A percentile compares a stretch with the other conserved stretches of the same genome.
Evolutionary conservation across 2,329 filamentous ascomycete species (phyloP).

Genomic region (Ascochyta fabae): DNA sequence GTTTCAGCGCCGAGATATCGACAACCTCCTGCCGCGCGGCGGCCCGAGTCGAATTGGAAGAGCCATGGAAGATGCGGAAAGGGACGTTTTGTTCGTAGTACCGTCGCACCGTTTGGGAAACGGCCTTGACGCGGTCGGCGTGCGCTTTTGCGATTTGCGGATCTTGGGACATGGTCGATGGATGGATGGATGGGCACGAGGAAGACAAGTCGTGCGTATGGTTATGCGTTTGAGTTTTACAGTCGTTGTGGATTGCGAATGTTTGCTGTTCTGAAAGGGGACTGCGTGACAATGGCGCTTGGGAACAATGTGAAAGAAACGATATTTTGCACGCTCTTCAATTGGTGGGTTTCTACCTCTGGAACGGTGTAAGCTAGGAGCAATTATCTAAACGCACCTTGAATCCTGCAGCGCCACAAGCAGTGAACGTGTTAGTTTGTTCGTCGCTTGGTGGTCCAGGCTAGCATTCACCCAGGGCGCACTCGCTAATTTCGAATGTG

Average conservation of each 20-base stretch:
- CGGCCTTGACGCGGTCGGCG: slow-evolving; percentile 14
- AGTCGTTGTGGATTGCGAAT: neutral
- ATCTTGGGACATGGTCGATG: neutral
- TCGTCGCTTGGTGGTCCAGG: neutral
- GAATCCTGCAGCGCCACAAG: neutral
- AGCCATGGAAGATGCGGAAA: slow-evolving; percentile 61
- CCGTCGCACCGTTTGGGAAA: slow-evolving; percentile 12
- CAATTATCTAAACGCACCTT: neutral
- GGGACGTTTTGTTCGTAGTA: slow-evolving; percentile 18
- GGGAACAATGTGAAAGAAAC: slow-evolving; percentile 1
- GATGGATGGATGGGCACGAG: neutral
- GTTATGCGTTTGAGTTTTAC: neutral
- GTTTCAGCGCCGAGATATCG: slow-evolving; percentile 53
- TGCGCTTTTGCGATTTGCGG: slow-evolving; percentile 4
- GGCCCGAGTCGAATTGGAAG: slow-evolving; percentile 52
- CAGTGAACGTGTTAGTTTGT: neutral
- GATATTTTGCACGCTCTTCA: neutral
- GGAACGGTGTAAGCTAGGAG: neutral
- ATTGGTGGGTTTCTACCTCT: neutral
- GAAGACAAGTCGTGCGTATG: neutral
- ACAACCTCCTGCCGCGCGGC: slow-evolving; percentile 27
- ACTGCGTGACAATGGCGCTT: neutral
- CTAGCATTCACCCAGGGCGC: neutral
- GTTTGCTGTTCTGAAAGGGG: neutral
- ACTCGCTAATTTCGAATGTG: neutral